These are phyloP conservation scores for Rhododendron kiyosumense DNA, from an alignment of 148 eudicot genomes.

Conservation along the genomic window DNA sequence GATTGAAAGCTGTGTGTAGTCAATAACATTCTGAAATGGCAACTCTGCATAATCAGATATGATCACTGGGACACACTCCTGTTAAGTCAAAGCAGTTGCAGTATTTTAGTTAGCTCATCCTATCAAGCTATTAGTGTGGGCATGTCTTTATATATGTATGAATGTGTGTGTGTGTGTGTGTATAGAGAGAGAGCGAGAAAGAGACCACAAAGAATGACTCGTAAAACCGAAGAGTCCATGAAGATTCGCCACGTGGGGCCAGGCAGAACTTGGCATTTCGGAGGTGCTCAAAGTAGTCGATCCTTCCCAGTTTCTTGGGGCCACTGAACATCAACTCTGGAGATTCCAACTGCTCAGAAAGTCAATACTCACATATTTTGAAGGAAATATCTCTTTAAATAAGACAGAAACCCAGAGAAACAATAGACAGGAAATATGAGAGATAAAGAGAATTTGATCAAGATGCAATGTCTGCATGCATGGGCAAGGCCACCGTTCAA, in stretches of 20 bases:
- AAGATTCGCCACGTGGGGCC: constrained; percentile 98
- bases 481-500: background rate
- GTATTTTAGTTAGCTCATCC: background rate
- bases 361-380: constrained; percentile 36
- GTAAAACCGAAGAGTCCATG: constrained; percentile 96
- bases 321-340: constrained; percentile 98
- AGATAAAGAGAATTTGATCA: background rate
- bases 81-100: constrained; percentile 12
- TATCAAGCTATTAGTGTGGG: background rate
- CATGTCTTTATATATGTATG: too few species aligned
- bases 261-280: constrained; percentile 95
- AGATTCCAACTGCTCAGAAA: constrained; percentile 83
- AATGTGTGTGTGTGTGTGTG: background rate
- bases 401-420: background rate
- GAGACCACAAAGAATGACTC: constrained; percentile 94
- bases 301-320: constrained; percentile 72
- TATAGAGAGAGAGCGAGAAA: constrained; percentile 26
- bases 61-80: constrained; percentile 96
- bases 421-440: background rate
- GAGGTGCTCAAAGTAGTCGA: constrained; percentile 81
- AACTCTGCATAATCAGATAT: constrained; percentile 86
- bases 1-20: constrained; percentile 78
- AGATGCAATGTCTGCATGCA: background rate
- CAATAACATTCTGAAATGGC: constrained; percentile 84
- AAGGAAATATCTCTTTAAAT: constrained; percentile 3